These are phyloP conservation scores for Boletellus deceptivus DNA, from an alignment of 1,284 basidiomycete species.

Conservation along the genomic window DNA sequence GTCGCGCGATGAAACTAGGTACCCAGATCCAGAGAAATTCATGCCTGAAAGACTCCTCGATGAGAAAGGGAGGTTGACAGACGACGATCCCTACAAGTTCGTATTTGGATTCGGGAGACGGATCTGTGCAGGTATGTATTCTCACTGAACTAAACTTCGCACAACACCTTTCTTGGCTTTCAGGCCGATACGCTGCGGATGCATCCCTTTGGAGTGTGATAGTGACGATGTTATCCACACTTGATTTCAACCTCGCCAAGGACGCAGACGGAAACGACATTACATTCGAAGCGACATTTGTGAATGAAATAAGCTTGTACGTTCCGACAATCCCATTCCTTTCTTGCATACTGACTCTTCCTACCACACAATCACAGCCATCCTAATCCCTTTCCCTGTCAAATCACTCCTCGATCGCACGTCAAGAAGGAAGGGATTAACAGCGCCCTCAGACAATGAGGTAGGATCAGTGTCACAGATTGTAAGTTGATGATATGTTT, in stretches of 20 bases:
- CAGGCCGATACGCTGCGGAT: conserved; percentile 6
- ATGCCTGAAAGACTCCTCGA: conserved; percentile 18
- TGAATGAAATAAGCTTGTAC: conserved; percentile 5
- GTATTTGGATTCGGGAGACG: conserved; percentile 24
- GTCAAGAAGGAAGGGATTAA: neutral
- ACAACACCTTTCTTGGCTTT: neutral
- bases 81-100: conserved; percentile 9
- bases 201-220: conserved; percentile 21
- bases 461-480: no score
- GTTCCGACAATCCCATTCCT: neutral
- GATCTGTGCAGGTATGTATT: conserved; percentile 6
- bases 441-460: no score
- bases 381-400: neutral
- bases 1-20: neutral
- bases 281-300: conserved; percentile 6
- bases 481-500: no score
- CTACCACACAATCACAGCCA: neutral
- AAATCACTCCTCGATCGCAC: neutral
- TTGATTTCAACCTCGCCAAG: conserved; percentile 6
- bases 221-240: conserved; percentile 19
- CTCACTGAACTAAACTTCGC: neutral
- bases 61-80: conserved; percentile 4
- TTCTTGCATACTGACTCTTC: no score
- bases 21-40: conserved; percentile 6
- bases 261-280: conserved; percentile 16